Percentiles rank a stretch among this genome's conserved stretches.
These are phyloP conservation scores for Apiospora sp. DNA, from an alignment of 2,329 filamentous ascomycete species.

Conservation along the genomic window DNA sequence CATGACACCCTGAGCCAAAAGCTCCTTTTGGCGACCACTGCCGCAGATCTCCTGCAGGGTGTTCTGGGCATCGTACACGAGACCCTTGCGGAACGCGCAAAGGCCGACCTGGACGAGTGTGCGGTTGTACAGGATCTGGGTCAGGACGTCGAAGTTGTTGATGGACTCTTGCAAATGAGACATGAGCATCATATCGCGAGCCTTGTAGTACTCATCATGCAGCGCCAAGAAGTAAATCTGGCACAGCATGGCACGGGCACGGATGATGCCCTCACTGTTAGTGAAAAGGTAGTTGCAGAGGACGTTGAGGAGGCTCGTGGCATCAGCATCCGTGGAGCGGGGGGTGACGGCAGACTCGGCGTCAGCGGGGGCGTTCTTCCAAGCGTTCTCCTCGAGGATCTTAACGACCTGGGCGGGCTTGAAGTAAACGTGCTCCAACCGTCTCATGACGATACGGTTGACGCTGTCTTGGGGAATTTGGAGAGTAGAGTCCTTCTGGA, in stretches of 20 bases:
- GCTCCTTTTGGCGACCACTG: conserved; percentile 96
- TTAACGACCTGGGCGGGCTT: conserved; percentile 94
- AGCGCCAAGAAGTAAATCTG: conserved; percentile 98
- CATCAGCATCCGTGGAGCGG: conserved; percentile 71
- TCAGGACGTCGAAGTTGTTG: conserved; percentile 93
- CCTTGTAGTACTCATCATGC: conserved; percentile 97
- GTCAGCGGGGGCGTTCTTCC: conserved; percentile 76
- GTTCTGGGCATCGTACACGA: conserved; percentile 97
- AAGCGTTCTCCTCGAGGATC: conserved; percentile 93
- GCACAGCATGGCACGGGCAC: conserved; percentile 95
- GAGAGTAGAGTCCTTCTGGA: conserved; percentile 74
- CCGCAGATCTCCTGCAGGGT: conserved; percentile 98
- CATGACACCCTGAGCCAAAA: conserved; percentile 97
- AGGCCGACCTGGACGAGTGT: conserved; percentile 97
- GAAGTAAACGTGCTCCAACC: conserved; percentile 98
- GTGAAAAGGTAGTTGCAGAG: conserved; percentile 96
- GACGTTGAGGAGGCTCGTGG: conserved; percentile 78
- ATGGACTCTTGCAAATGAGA: conserved; percentile 98
- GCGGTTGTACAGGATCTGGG: conserved; percentile 98
- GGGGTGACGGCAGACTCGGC: conserved; percentile 85
- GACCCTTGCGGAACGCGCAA: conserved; percentile 95
- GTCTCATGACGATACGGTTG: conserved; percentile 92
- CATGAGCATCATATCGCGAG: conserved; percentile 99
- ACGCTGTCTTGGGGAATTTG: conserved; percentile 84
- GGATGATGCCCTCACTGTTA: conserved; percentile 94